Conservation (phyloP, 768 basidiomycete genomes). For the Tricholomella constricta region DNA sequence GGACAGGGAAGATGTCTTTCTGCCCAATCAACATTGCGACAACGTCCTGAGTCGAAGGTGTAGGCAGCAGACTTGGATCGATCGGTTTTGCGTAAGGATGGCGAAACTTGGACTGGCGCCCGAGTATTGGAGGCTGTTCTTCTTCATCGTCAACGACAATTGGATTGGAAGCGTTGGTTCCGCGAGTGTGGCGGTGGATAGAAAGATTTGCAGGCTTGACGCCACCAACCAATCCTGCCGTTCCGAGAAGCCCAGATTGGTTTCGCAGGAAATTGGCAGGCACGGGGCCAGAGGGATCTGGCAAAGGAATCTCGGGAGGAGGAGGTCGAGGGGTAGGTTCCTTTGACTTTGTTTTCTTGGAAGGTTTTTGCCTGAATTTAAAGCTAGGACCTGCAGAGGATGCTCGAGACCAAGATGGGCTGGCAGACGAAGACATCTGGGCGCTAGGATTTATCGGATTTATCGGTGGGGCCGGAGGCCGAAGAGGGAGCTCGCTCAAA, state of each 20-base stretch:
- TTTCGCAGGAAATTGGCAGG: constrained; percentile 75
- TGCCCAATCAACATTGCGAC: constrained; percentile 60
- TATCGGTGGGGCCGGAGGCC: constrained; percentile 37
- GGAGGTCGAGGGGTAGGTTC: constrained; percentile 47
- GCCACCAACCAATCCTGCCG: constrained; percentile 69
- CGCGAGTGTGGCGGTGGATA: constrained; percentile 42
- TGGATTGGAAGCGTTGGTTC: constrained; percentile 60
- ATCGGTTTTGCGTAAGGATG: constrained; percentile 29
- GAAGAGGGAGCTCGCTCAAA: constrained; percentile 29
- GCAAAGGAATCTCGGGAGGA: constrained; percentile 60
- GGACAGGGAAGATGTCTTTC: constrained; percentile 65
- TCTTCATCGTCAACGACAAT: constrained; percentile 70
- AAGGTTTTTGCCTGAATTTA: constrained; percentile 34
- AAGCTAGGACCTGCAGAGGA: constrained; percentile 24
- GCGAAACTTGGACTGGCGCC: constrained; percentile 19
- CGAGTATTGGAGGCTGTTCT: constrained; percentile 34
- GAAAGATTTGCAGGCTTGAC: constrained; percentile 60
- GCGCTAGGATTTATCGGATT: constrained; percentile 5
- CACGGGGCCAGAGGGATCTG: constrained; percentile 58
- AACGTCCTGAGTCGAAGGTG: constrained; percentile 59
- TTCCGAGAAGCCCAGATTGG: constrained; percentile 70
- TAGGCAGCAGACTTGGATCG: constrained; percentile 45
- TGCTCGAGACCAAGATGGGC: constrained; percentile 17
- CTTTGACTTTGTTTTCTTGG: constrained; percentile 36
- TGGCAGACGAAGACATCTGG: constrained; percentile 13